Evolutionary conservation across 352 stramenopile species (phyloP), one percentile per base, ranked within the genome.

Genomic region (Phytophthora hibernalis): DNA sequence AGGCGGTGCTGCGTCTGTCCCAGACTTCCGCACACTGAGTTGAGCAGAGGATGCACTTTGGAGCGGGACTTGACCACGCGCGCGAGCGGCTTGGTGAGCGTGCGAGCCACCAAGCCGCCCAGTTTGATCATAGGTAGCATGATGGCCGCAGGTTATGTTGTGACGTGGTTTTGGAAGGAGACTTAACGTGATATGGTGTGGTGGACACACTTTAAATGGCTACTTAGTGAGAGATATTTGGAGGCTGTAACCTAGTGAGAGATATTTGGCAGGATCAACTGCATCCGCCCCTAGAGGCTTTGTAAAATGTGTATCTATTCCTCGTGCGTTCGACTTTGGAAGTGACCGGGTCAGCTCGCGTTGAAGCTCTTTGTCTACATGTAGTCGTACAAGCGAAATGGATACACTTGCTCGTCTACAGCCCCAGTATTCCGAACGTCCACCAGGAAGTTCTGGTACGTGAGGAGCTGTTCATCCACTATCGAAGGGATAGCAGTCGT

Each of bases 61-160:
- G 94, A 93, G 42, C 91, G 92, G 61, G 93, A 82, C 56, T 98
- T 89, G 64, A 96, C 80, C 47, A 93, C 85, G 59, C 98, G 97
- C 18, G 90, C 91, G 47, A 95, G 82, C 5, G 92, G 88, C 63
- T 95, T 95, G 54, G 87, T 95, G 37, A 93, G 74, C 62, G 87
- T 92, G 57, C 87, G 85, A 28, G 90, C 76, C 76, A 95, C 80
- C 55, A 95, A 73, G 24, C 87, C 87, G 51, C 87, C 87, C 20
- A 95, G 61, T 71, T 95, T 95, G 67, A 95, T 88, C 83, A 95
- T 87, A 31, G 87, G 87, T 63, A 95, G 68, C 72, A 82, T 82
- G 58, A 16, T 55, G 48, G 22, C 53, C 44, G 43, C 40, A 67
- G 26, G 33, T 43, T 50, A 24, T 3, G 15, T 26, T 16, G 40